These are phyloP conservation scores for Paramecium sonneborni DNA, from an alignment of 73 alveolate genomes.

Conservation along the genomic window DNA sequence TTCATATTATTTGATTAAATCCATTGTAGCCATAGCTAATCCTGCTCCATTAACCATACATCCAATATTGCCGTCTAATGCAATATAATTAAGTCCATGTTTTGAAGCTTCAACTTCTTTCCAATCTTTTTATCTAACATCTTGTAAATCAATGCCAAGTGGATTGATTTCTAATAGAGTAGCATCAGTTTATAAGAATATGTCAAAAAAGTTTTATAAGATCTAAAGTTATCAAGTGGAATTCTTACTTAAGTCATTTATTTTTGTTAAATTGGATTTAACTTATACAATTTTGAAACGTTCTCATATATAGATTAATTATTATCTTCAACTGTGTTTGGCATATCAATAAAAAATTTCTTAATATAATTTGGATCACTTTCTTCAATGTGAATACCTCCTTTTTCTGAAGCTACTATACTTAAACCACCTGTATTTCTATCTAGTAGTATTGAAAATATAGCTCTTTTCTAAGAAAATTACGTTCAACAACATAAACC, in stretches of 20 bases:
- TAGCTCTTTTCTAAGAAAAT: slow-evolving; percentile 63
- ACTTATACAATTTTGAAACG: background rate
- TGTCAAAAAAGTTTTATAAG: slow-evolving; percentile 67
- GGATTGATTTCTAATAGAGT: slow-evolving; percentile 87
- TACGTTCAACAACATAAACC: slow-evolving; percentile 73
- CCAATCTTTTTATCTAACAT: slow-evolving; percentile 80
- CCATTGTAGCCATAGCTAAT: slow-evolving; percentile 99
- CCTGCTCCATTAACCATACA: slow-evolving; percentile 99
- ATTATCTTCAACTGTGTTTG: slow-evolving; percentile 35
- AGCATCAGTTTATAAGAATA: slow-evolving; percentile 81
- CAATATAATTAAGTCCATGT: slow-evolving; percentile 75
- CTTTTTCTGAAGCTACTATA: slow-evolving; percentile 71
- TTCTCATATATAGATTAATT: background rate
- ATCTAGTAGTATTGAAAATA: slow-evolving; percentile 69
- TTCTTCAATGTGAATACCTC: slow-evolving; percentile 89
- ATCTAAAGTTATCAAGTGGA: background rate
- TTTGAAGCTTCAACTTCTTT: slow-evolving; percentile 78
- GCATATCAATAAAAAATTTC: slow-evolving; percentile 56
- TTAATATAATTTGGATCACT: slow-evolving; percentile 75
- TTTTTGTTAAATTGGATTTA: background rate
- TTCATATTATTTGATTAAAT: slow-evolving; percentile 74
- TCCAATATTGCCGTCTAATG: slow-evolving; percentile 86
- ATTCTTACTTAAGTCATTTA: background rate
- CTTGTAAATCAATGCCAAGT: slow-evolving; percentile 76
- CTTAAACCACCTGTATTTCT: slow-evolving; percentile 77